Conservation (phyloP, 2,329 filamentous ascomycete species). For the Aspergillus phoenicis region DNA sequence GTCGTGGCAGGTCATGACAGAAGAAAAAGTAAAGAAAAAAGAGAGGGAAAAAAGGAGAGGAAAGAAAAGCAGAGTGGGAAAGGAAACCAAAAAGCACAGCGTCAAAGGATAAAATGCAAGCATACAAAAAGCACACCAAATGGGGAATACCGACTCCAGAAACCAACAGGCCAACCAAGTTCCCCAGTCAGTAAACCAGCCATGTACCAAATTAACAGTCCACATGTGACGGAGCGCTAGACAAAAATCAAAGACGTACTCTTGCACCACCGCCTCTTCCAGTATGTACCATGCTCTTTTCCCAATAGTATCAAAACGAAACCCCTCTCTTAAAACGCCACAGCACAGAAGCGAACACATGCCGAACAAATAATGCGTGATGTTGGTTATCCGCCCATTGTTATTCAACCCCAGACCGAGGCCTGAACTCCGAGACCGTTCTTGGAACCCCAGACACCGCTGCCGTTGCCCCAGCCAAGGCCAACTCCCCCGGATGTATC, state of each 20-base stretch:
- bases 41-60: not conserved
- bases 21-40: constrained; percentile 7
- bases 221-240: constrained; percentile 28
- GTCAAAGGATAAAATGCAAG: constrained; percentile 10
- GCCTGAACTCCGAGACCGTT: constrained; percentile 82
- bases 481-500: constrained; percentile 48
- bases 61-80: constrained; percentile 6
- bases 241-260: constrained; percentile 21
- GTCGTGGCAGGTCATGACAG: constrained; percentile 9
- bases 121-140: constrained; percentile 24
- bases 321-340: constrained; percentile 34
- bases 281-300: constrained; percentile 39
- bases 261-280: constrained; percentile 27
- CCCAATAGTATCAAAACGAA: constrained; percentile 26
- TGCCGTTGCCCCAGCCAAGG: constrained; percentile 76
- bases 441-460: constrained; percentile 82
- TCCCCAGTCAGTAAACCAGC: constrained; percentile 33
- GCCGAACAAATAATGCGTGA: constrained; percentile 18
- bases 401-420: constrained; percentile 82
- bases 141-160: constrained; percentile 34
- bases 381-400: not conserved
- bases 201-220: constrained; percentile 33
- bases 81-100: constrained; percentile 12
- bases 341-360: constrained; percentile 23
- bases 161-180: constrained; percentile 34